Evolutionary conservation across 2,329 filamentous ascomycete species (phyloP).

Genomic region (Fusarium concolor): DNA sequence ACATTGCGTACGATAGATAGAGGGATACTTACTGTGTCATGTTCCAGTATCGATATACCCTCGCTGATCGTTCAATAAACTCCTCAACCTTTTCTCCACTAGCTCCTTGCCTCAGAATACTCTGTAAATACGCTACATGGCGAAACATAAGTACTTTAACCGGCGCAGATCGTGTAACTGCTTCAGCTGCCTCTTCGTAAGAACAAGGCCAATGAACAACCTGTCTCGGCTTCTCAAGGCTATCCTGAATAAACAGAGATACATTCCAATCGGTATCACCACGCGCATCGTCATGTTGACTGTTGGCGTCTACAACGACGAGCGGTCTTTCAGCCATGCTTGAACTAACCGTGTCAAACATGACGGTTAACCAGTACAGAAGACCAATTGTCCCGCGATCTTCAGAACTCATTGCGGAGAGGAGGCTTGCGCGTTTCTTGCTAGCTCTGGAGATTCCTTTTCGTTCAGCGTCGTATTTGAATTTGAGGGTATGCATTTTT

Average conservation of each 20-base stretch:
- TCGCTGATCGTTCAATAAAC: conserved; percentile 58
- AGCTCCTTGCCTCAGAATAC: conserved; percentile 56
- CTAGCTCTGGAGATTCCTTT: conserved; percentile 14
- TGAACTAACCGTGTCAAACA: conserved; percentile 68
- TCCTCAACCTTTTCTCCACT: conserved; percentile 57
- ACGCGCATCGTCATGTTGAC: conserved; percentile 46
- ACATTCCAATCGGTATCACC: conserved; percentile 21
- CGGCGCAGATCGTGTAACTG: conserved; percentile 64
- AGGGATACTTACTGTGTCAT: conserved; percentile 52
- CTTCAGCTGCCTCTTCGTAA: conserved; percentile 59
- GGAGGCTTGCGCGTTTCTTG: conserved; percentile 1
- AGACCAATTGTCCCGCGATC: conserved; percentile 61
- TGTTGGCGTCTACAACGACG: conserved; percentile 53
- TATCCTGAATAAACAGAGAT: conserved; percentile 20
- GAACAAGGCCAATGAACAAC: conserved; percentile 63
- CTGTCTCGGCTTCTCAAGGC: conserved; percentile 11
- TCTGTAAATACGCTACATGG: conserved; percentile 65
- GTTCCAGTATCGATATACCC: conserved; percentile 67
- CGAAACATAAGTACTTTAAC: conserved; percentile 69
- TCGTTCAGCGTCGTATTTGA: conserved; percentile 36
- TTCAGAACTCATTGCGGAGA: neutral
- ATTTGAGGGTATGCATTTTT: conserved; percentile 43
- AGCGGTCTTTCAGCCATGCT: conserved; percentile 58
- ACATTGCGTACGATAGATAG: fast-evolving
- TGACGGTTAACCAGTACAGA: conserved; percentile 68